phyloP scores from a whole-genome alignment of 2,329 filamentous ascomycete genomes.

The Mariannaea elegans region DNA sequence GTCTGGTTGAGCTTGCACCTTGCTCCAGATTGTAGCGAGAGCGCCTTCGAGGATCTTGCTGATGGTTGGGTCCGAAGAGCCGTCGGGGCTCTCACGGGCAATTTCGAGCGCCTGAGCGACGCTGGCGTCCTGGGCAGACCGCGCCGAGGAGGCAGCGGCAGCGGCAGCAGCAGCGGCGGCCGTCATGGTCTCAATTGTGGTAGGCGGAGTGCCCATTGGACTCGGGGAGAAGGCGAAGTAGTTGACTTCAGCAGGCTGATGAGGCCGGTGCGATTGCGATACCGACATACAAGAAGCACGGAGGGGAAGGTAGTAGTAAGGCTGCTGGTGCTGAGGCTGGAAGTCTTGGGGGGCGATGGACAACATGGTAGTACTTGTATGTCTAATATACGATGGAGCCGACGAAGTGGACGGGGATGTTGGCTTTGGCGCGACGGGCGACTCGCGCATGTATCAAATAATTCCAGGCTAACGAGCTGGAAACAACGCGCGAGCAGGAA shows the following conservation, averaged over 20 bases:
- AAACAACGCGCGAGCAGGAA: constrained; percentile 32
- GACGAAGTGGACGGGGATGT: constrained; percentile 40
- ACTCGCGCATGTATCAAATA: constrained; percentile 43
- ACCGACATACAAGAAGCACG: constrained; percentile 11
- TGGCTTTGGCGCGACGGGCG: constrained; percentile 32
- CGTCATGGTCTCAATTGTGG: constrained; percentile 31
- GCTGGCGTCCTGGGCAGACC: constrained; percentile 46
- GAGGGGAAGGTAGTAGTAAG: constrained; percentile 37
- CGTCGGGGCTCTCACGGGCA: constrained; percentile 77
- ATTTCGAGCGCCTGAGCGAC: constrained; percentile 77
- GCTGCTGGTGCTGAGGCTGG: constrained; percentile 24
- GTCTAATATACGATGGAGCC: constrained; percentile 39
- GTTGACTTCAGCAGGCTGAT: constrained; percentile 20
- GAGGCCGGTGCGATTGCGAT: constrained; percentile 9
- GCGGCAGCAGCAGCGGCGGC: constrained; percentile 28
- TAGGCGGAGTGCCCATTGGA: constrained; percentile 25
- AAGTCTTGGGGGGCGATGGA: constrained; percentile 41
- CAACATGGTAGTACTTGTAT: constrained; percentile 43
- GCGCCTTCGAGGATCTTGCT: constrained; percentile 71
- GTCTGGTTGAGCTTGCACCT: constrained; percentile 69
- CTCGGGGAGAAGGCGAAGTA: constrained; percentile 31
- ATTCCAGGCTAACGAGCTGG: constrained; percentile 40
- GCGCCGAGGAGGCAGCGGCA: constrained; percentile 27
- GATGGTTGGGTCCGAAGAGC: constrained; percentile 68
- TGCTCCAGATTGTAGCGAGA: constrained; percentile 71